Base-by-base conservation (phyloP, 305 asterid genomes). In the Rubia peregrina region DNA sequence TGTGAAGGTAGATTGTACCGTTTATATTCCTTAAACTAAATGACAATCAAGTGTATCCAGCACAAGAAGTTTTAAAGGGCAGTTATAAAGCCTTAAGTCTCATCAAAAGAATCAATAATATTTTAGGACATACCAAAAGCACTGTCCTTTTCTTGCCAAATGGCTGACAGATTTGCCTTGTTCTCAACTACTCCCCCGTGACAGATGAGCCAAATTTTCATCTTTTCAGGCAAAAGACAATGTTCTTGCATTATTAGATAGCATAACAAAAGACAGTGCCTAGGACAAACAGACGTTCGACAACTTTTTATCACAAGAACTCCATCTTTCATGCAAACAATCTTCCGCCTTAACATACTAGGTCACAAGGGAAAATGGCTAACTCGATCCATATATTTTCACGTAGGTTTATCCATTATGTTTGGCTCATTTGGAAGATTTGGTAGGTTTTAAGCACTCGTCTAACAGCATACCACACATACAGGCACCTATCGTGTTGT, bases 141-240 rank as follows among this genome's bases (percentile, higher is more conserved):
- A 22, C 67, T 56, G 77, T 69, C 73, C 38, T 67, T 68, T 56
- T 73, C 77, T 68, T 22, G 77, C 64, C 73, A 53, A 30, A 10
- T 66, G 61, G 73, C 55, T 70, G 79, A 67, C 72, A 75, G 68
- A 65, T 42, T 70, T 56, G 46, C 62, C 42, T 70, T 66, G 76
- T 72, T 76, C 59, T 22, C 61, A 38, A 68, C 70, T 36, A 62
- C 55, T 33, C 38, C 65, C 83, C 61, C 74, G 76, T 75, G 80
- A 79, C 80, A 79, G 72, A 73, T 65, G 70, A 70, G 69, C 72
- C 78, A 74, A 79, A 79, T 60, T 61, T 69, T 61, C 76, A 43
- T 68, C 43, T 63, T 38, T 66, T 66, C 49, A 67, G 78, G 80
- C 71, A 76, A 79, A 70, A 73, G 21, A n/a, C 21, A 63, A 73